Evolutionary conservation across 345 rosid species (phyloP), one percentile per base, ranked within the genome.

Genomic region (Citrus glauca): DNA sequence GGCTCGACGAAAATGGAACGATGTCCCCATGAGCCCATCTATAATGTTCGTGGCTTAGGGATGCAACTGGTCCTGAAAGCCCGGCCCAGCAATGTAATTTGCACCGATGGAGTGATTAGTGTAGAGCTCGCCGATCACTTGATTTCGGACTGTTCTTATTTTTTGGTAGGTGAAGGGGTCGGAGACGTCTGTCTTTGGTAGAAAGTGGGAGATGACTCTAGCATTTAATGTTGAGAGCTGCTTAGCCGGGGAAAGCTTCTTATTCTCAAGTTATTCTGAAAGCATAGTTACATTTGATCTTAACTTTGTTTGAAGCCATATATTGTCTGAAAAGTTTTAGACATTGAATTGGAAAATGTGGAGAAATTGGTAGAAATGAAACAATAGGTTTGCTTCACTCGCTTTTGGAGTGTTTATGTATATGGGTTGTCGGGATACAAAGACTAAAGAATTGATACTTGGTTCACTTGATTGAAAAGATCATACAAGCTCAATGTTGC

Each of bases 171-270:
- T 59, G 60, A 73, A 64, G 33, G 50, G 37, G 68, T 30, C 32
- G 3, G 32, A 35, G 68, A 78, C 77, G 71, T 66, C 68, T 57
- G 73, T 17, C 64, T 62, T 62, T 48, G 9, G 65, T 73, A 27
- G 73, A 57, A 55, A 53, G 16, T 67, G 35, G 27, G 33, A 42
- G 53, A 19, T 33, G 42, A 80, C 66, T 32, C 57, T 59, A 57
- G 64, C 77, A 53, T 86, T 81, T 53, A 77, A 78, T 25, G 53
- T 70, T 72, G 59, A 50, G 60, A 66, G 78, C 57, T 79, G 35
- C 28, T 72, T 55, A 57, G 77, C 60, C 50, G 66, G 72, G 32
- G 48, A 64, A 16, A 48, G 71, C 50, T 17, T 69, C 76, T 69
- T 72, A 20, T 22, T 19, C 28, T 66, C 60, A 53, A 65, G 30